Base-by-base conservation (phyloP, 2,329 filamentous ascomycete genomes). In the Diplodia sapinea region DNA sequence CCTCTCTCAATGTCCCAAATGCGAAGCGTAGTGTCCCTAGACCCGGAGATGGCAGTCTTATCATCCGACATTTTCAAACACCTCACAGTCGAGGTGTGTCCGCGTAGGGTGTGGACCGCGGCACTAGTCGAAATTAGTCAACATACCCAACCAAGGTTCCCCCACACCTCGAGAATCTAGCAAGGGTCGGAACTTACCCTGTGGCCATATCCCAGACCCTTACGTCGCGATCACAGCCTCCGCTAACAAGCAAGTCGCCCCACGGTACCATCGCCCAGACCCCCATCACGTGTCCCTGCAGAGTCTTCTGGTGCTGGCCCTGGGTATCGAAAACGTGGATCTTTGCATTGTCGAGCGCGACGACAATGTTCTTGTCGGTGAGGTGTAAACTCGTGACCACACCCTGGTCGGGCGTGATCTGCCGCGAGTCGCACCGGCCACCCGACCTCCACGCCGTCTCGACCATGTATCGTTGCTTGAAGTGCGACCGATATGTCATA, bases 181-280 rank as follows among this genome's bases (percentile, higher is more conserved):
- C 12, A 40, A 54, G 29, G 29, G 31, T 52, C 29, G 43, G 55
- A 29, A 69, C 88, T 78, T 86, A 96, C 92, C 94, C 95, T 69
- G 92, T 96, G 62, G 89, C 89, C 83, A 99, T 89, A 75, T 99
- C 92, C 95, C 95, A 99, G 6, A 99, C 95, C 68, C 95, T 87
- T 33, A 99, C 95, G 76, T 99, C 95, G 69, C 95, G 88, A 81
- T 99, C 95, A 77, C 95, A 99, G 6, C 95, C 95, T 73, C 95
- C 95, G 74, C 93, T 97, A 69, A 99, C 95, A 69, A 99, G 85
- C 65, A 92, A 91, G 77, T 99, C 94, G 69, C 92, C 94, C 92
- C 94, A 97, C 7, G 95, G 95, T 29, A 99, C 93, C 94, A 99
- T 98, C 59, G 95, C 95, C 95, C 95, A 99, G 23, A 99, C 95